Percentiles rank a stretch among this genome's conserved stretches.
These are phyloP conservation scores for Acidiella bohemica DNA, from an alignment of 495 filamentous ascomycete species.

Conservation along the genomic window DNA sequence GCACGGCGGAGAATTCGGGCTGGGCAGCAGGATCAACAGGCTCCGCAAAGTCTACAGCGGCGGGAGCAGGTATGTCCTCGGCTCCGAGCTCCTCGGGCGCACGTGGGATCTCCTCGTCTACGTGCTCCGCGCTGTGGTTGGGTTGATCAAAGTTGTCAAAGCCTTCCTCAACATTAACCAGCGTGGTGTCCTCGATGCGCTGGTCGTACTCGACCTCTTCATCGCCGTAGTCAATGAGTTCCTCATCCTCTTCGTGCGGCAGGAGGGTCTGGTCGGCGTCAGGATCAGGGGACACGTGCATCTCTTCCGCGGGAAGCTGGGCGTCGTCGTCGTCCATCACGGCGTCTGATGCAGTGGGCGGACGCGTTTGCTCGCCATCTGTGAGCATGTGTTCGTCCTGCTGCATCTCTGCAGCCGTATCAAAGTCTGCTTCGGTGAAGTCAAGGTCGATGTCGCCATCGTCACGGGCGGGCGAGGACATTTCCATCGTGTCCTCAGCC, in stretches of 20 bases:
- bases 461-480: conserved; percentile 33
- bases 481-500: conserved; percentile 40
- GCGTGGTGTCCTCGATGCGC: conserved; percentile 16
- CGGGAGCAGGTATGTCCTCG: conserved; percentile 3
- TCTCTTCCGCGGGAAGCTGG: background rate
- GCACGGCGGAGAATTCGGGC: background rate
- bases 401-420: conserved; percentile 27
- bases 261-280: conserved; percentile 10
- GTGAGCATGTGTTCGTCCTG: conserved; percentile 22
- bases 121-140: conserved; percentile 7
- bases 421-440: conserved; percentile 50
- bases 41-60: background rate
- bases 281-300: conserved; percentile 12
- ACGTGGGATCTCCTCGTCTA: conserved; percentile 22
- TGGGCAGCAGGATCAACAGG: background rate
- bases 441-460: conserved; percentile 70
- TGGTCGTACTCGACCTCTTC: conserved; percentile 19
- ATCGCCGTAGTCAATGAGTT: conserved; percentile 27
- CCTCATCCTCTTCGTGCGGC: conserved; percentile 19
- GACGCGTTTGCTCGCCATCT: conserved; percentile 20
- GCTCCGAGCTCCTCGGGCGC: conserved; percentile 15
- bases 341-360: conserved; percentile 29
- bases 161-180: background rate
- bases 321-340: conserved; percentile 32
- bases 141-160: background rate